Conservation (phyloP, 148 eudicot genomes). For the Rhododendron simsii region DNA sequence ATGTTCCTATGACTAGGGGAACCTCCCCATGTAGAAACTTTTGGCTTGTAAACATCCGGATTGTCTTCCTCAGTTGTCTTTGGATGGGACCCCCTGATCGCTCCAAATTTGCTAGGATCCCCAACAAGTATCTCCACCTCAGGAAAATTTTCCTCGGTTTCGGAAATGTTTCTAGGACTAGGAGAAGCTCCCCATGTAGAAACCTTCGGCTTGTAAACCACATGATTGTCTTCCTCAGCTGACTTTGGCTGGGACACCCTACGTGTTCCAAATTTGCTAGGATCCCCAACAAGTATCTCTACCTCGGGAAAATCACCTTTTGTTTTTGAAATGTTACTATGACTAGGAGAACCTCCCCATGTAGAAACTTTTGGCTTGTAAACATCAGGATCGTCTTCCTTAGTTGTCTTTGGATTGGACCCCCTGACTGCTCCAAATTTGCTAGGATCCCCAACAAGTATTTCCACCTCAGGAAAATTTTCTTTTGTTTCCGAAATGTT, state of each 20-base stretch:
- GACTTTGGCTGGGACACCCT: conserved; percentile 25
- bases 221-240: conserved; percentile 37
- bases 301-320: conserved; percentile 76
- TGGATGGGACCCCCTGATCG: conserved; percentile 21
- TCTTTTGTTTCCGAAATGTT: conserved; percentile 18
- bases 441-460: conserved; percentile 76
- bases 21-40: conserved; percentile 92
- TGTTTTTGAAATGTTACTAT: conserved; percentile 72
- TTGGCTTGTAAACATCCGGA: conserved; percentile 68
- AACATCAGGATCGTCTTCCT: conserved; percentile 47
- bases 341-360: conserved; percentile 94
- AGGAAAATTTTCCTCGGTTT: conserved; percentile 46
- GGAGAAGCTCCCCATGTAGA: conserved; percentile 94
- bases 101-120: conserved; percentile 62
- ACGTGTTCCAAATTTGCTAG: conserved; percentile 49
- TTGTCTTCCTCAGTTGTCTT: conserved; percentile 34
- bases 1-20: conserved; percentile 85
- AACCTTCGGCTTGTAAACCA: conserved; percentile 79
- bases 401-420: conserved; percentile 21
- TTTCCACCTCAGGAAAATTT: conserved; percentile 79
- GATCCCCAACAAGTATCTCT: conserved; percentile 83
- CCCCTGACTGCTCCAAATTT: conserved; percentile 38
- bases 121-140: conserved; percentile 92
- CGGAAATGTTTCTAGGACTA: conserved; percentile 34
- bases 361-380: conserved; percentile 96